Evolutionary conservation across 1,284 basidiomycete species (phyloP), one percentile per base, ranked within the genome.

Genomic region (Cyathus pygmaeus): DNA sequence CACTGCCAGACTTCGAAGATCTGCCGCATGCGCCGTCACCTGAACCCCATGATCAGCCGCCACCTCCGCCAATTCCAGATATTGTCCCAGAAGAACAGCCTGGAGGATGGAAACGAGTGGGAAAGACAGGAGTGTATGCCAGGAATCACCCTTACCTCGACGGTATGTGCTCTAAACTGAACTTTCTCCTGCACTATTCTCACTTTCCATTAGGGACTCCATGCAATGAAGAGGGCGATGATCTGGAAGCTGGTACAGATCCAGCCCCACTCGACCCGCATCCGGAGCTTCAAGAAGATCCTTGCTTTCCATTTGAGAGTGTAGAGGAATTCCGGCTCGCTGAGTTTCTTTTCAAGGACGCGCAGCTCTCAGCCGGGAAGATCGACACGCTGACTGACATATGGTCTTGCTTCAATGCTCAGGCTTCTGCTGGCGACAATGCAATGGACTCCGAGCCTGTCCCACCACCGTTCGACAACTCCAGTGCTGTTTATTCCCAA

Each of bases 341-440:
- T 0, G 68, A 76, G 10, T 70, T 76, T 31, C 39, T 76, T 1
- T 77, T 61, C 54, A 41, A 44, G 2, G 2, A 55, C 1, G 60
- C 55, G 10, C 55, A 77, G 52, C 75, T 76, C 66, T 68, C 72
- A 2, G 68, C 55, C 9, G 59, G 52, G 0, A 57, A 73, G 4
- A 71, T 79, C 5, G 54, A 73, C 44, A 57, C 62, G 1, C 62
- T 79, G 1, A 52, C 76, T 3, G 63, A 75, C 11, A 61, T 77
- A 2, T 74, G 74, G 67, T 68, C 70, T 1, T 61, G 62, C 1
- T 57, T 6, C 33, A 36, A 36, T 36, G 33, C 33, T 9, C 7
- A 36, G 33, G 15, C 15, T 9, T 7, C 33, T 9, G 33, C 33
- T 36, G 33, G 15, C 9, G 15, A 36, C 15, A n/a, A n/a, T n/a